Percentiles rank a stretch among this genome's conserved stretches.
Evolutionary conservation across 768 basidiomycete species (phyloP).

Genomic region (Tulasnella sp.): DNA sequence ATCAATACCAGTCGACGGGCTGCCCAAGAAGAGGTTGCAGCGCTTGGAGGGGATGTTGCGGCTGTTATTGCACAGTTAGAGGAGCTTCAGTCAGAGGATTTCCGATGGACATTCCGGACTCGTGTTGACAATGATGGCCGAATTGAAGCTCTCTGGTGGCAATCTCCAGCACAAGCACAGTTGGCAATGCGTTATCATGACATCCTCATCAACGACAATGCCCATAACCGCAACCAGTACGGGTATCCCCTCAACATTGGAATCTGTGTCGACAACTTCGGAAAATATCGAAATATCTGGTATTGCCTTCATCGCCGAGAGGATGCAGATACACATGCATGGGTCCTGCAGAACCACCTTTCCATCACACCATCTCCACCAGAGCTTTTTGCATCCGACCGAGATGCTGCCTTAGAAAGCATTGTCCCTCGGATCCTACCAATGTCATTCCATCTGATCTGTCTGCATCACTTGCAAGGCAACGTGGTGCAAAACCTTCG

Average conservation of each 20-base stretch:
- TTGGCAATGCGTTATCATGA: conserved; percentile 22
- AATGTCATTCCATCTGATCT: no score
- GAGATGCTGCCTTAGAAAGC: background rate
- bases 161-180: conserved; percentile 24
- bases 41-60: conserved; percentile 24
- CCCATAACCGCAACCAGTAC: conserved; percentile 24
- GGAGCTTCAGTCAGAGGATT: conserved; percentile 13
- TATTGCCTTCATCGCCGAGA: conserved; percentile 18
- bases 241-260: conserved; percentile 24
- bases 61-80: conserved; percentile 22
- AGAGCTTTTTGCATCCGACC: conserved; percentile 3
- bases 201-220: conserved; percentile 27
- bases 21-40: conserved; percentile 18
- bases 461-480: no score
- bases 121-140: conserved; percentile 18
- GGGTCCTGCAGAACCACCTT: conserved; percentile 24
- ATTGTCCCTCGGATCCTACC: no score
- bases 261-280: conserved; percentile 25
- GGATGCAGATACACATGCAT: conserved; percentile 19
- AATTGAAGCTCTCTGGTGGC: no score
- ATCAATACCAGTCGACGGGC: conserved; percentile 19
- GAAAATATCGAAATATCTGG: background rate
- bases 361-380: conserved; percentile 16
- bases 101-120: conserved; percentile 22
- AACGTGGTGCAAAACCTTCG: no score